Evolutionary conservation across 352 stramenopile genomes (phyloP).

Genomic region (Globisporangium echinulatum): DNA sequence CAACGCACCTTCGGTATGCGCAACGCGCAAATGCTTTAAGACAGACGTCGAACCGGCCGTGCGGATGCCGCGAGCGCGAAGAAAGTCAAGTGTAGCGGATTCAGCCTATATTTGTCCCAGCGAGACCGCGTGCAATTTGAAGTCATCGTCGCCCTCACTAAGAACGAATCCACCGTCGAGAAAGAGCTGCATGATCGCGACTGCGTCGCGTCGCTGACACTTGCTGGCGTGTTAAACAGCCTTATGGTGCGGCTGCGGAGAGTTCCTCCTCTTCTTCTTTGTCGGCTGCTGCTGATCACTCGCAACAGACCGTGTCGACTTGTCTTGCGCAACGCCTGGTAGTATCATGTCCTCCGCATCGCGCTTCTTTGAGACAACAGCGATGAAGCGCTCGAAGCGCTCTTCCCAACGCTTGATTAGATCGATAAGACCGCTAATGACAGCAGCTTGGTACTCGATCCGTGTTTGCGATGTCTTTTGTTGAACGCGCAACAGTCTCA

Average conservation of each 20-base stretch:
- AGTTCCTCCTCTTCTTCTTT: background rate
- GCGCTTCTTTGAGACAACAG: background rate
- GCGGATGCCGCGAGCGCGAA: background rate
- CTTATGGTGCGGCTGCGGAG: background rate
- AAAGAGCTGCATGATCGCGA: conserved; percentile 5
- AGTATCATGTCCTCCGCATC: background rate
- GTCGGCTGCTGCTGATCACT: no score
- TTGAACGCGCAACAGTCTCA: background rate
- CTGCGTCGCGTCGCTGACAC: background rate
- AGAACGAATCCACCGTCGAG: background rate
- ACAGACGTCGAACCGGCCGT: background rate
- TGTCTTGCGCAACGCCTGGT: background rate
- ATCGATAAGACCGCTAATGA: conserved; percentile 6
- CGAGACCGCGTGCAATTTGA: background rate
- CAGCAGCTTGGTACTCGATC: conserved; percentile 5
- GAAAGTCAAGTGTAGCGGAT: background rate
- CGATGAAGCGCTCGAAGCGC: background rate
- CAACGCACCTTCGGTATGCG: background rate
- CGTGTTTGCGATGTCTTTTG: background rate
- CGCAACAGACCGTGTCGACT: no score
- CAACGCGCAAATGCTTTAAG: background rate
- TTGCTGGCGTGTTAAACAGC: background rate
- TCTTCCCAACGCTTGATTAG: conserved; percentile 1
- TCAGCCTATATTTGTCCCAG: background rate
- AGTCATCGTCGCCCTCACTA: background rate